A percentile compares a stretch with the other conserved stretches of the same genome.
These are phyloP conservation scores for Sordariomycetes sp. DNA, from an alignment of 2,329 filamentous ascomycete species.

Conservation along the genomic window DNA sequence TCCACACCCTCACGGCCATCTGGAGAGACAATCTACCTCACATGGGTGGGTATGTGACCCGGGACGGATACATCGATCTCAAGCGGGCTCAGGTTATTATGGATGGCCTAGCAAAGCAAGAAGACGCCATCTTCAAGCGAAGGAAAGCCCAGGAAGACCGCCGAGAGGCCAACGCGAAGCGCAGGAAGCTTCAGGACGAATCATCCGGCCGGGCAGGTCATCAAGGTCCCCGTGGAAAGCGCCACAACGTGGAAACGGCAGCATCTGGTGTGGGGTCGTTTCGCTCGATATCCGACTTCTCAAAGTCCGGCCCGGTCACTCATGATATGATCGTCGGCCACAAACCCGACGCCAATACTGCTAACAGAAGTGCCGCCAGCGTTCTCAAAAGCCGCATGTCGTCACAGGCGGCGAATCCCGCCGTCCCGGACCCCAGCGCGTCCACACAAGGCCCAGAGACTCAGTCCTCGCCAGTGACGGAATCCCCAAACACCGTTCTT, in stretches of 20 bases:
- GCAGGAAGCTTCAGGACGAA: slow-evolving; percentile 61
- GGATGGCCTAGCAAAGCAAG: slow-evolving; percentile 78
- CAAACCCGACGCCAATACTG: slow-evolving; percentile 56
- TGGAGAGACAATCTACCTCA: slow-evolving; percentile 86
- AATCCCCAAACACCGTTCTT: slow-evolving; percentile 21
- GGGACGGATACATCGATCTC: slow-evolving; percentile 86
- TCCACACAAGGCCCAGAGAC: neutral
- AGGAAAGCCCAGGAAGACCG: slow-evolving; percentile 80
- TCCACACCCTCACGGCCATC: slow-evolving; percentile 91
- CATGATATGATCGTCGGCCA: slow-evolving; percentile 84
- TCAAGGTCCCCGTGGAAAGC: neutral
- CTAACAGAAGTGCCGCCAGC: slow-evolving; percentile 91
- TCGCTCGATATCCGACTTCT: slow-evolving; percentile 34
- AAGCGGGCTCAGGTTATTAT: slow-evolving; percentile 80
- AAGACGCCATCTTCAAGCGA: slow-evolving; percentile 85
- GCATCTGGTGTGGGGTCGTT: slow-evolving; percentile 10
- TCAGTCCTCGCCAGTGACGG: neutral
- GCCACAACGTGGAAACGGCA: slow-evolving; percentile 11
- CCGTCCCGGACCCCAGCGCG: neutral
- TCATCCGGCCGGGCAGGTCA: slow-evolving; percentile 6
- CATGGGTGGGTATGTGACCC: slow-evolving; percentile 95
- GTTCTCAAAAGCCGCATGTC: slow-evolving; percentile 68
- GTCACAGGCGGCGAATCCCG: neutral
- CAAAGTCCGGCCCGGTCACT: slow-evolving; percentile 52
- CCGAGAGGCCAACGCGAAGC: slow-evolving; percentile 67